Conservation (phyloP, 768 basidiomycete species). For the Mycena galopus region DNA sequence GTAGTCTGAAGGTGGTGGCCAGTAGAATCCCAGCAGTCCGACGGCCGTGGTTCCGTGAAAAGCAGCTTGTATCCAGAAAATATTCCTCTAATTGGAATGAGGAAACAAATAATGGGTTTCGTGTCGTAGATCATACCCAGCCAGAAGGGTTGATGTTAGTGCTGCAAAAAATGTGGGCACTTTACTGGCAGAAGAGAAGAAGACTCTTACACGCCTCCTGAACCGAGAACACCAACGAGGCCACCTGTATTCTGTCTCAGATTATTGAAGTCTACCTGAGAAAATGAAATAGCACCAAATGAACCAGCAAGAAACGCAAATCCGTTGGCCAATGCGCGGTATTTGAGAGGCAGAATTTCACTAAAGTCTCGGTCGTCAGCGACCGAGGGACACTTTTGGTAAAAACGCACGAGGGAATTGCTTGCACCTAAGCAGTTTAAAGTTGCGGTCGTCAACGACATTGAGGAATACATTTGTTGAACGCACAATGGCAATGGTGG, state of each 20-base stretch:
- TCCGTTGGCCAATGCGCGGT: constrained; percentile 37
- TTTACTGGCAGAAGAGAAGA: background rate
- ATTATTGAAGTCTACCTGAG: background rate
- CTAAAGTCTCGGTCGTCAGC: background rate
- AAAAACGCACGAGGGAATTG: constrained; percentile 33
- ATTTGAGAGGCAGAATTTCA: constrained; percentile 37
- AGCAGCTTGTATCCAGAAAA: constrained; percentile 39
- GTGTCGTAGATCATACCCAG: constrained; percentile 14
- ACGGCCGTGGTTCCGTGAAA: constrained; percentile 33
- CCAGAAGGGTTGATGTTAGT: constrained; percentile 36
- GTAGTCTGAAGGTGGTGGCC: constrained; percentile 35
- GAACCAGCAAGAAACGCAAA: constrained; percentile 37
- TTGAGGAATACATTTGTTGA: too few relatives aligned
- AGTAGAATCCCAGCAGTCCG: constrained; percentile 36
- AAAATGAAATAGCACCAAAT: constrained; percentile 22
- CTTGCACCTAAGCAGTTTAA: too few relatives aligned
- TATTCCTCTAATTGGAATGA: constrained; percentile 25
- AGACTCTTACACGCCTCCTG: constrained; percentile 29
- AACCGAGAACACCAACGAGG: constrained; percentile 30
- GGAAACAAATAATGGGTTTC: background rate
- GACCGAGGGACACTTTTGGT: too few relatives aligned
- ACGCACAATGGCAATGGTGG: constrained; percentile 38
- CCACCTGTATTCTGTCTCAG: constrained; percentile 8
- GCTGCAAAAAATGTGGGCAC: background rate
- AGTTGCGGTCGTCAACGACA: too few relatives aligned